Evolutionary conservation across 2,329 filamentous ascomycete species (phyloP), one percentile per base, ranked within the genome.

Genomic region (Ilyonectria sp.): DNA sequence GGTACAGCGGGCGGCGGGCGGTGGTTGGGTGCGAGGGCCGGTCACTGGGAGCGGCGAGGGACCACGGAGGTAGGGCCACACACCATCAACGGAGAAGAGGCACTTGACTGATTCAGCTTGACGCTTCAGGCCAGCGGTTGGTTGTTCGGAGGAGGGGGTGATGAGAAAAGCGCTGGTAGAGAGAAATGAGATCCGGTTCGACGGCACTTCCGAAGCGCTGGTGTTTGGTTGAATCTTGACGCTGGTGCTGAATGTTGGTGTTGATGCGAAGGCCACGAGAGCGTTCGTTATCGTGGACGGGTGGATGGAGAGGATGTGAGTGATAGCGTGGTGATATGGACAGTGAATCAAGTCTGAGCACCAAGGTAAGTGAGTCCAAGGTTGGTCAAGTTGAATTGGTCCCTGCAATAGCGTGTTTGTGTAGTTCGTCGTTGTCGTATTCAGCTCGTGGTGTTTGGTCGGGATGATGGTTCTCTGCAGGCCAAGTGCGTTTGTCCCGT

Each of bases 11-110:
- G 49, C 29, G 8, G 17, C 31, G 58, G 63, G 49, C 59, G 56
- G 46, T 40, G 55, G 43, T 66, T 71, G 71, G 72, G 62, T 59
- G 59, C 49, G 64, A 67, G n/a, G 59, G 65, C 63, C 65, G 67
- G 73, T 75, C 72, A 75, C 73, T 72, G 60, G 40, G 55, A 73
- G 54, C 58, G 65, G 70, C 73, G 65, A 75, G 68, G 60, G 64
- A 75, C 73, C 71, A 74, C 68, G 53, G 69, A 54, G 67, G 67
- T 44, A 75, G 67, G 70, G 64, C 69, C 67, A 74, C 73, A 75
- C 74, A 75, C 73, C 69, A 75, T 70, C 64, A 63, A 37, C 50
- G 59, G 55, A 26, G 43, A 35, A 56, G 54, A 71, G 56, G 69
- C 71, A 68, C 63, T 66, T 66, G 67, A 64, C 67, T 56, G 60